phyloP scores from a whole-genome alignment of 495 filamentous ascomycete genomes.

The Penicillium paxilli region DNA sequence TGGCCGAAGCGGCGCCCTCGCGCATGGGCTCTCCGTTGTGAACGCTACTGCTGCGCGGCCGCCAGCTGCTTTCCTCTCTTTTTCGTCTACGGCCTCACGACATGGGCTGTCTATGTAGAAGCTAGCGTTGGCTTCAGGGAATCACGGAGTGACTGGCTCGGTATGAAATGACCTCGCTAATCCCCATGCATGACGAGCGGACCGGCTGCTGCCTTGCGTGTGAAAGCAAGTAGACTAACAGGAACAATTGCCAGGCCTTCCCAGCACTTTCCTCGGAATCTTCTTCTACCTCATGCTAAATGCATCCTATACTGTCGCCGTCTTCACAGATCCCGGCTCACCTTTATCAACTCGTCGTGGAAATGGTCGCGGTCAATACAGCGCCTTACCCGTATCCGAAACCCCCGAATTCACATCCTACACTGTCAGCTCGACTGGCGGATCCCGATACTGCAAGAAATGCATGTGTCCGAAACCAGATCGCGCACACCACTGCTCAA shows the following conservation, averaged over 20 bases:
- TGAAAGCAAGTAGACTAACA: neutral
- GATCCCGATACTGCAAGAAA: slow-evolving; percentile 91
- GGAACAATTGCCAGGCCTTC: slow-evolving; percentile 27
- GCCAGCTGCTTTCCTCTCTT: slow-evolving; percentile 83
- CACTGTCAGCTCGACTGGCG: slow-evolving; percentile 88
- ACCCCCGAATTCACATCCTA: slow-evolving; percentile 62
- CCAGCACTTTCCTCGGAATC: slow-evolving; percentile 59
- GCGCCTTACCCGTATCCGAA: slow-evolving; percentile 64
- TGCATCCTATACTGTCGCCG: slow-evolving; percentile 84
- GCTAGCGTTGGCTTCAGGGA: slow-evolving; percentile 67
- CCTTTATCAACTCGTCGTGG: slow-evolving; percentile 46
- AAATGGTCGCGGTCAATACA: slow-evolving; percentile 52
- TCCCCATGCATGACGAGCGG: neutral
- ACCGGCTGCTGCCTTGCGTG: too few species aligned
- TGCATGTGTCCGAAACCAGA: slow-evolving; percentile 92
- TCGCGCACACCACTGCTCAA: slow-evolving; percentile 93
- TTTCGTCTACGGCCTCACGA: slow-evolving; percentile 87
- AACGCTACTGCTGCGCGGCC: slow-evolving; percentile 79
- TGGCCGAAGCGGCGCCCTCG: slow-evolving; percentile 51
- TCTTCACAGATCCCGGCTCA: slow-evolving; percentile 87
- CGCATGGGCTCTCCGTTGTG: slow-evolving; percentile 71
- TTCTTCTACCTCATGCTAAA: slow-evolving; percentile 78
- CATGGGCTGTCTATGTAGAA: slow-evolving; percentile 89
- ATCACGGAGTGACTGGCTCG: slow-evolving; percentile 62
- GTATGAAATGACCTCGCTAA: slow-evolving; percentile 44